Evolutionary conservation across 2,329 filamentous ascomycete genomes (phyloP).

Genomic region (Paracorniculantispora psalliotae): DNA sequence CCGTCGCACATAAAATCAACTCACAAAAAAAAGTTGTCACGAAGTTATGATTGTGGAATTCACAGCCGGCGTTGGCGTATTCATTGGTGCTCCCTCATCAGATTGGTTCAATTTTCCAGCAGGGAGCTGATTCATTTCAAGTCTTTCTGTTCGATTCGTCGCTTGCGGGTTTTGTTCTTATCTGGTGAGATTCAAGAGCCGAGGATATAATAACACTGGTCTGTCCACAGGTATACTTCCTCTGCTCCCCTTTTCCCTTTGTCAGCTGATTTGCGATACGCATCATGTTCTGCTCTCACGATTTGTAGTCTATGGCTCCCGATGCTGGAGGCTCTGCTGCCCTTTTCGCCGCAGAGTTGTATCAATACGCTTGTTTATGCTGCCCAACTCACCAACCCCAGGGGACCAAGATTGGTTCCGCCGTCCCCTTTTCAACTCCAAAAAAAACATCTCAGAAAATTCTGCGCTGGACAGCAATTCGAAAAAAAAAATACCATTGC

Average conservation of each 20-base stretch:
- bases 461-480: constrained; percentile 7
- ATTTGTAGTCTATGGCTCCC: constrained; percentile 6
- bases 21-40: constrained; percentile 21
- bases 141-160: constrained; percentile 22
- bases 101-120: constrained; percentile 40
- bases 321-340: background rate
- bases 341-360: background rate
- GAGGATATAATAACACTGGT: constrained; percentile 30
- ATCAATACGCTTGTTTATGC: constrained; percentile 8
- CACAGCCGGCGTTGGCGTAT: constrained; percentile 27
- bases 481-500: background rate
- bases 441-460: constrained; percentile 6
- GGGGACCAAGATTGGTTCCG: constrained; percentile 9
- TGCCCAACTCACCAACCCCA: background rate
- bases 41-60: constrained; percentile 17
- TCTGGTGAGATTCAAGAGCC: constrained; percentile 35
- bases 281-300: background rate
- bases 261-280: constrained; percentile 5
- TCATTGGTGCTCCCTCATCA: constrained; percentile 43
- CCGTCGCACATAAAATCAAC: constrained; percentile 16
- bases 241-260: constrained; percentile 25
- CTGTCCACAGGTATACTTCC: constrained; percentile 20
- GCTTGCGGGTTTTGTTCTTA: constrained; percentile 31
- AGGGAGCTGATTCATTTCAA: constrained; percentile 23
- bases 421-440: background rate